Percentiles rank a stretch among this genome's conserved stretches.
Conservation (phyloP, 208 protist genomes). For the Leishmania amazonensis region DNA sequence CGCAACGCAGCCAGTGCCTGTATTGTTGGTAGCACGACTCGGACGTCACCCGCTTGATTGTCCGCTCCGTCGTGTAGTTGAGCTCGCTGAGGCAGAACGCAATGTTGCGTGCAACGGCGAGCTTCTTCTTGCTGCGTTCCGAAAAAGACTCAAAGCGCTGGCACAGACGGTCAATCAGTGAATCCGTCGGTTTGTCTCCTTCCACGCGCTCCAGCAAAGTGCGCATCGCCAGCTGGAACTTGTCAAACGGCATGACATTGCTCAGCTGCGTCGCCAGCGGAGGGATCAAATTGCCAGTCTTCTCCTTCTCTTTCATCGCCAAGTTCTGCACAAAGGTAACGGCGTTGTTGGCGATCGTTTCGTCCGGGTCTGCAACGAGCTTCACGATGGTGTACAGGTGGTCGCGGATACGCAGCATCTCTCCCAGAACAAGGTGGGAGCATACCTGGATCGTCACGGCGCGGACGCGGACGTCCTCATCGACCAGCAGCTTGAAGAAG, state of each 20-base stretch:
- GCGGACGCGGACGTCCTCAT: conserved; percentile 86
- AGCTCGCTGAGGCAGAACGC: conserved; percentile 87
- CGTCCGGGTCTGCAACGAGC: conserved; percentile 87
- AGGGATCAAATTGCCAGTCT: conserved; percentile 89
- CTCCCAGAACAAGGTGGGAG: conserved; percentile 87
- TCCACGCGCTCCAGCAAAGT: conserved; percentile 87
- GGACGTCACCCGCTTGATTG: conserved; percentile 79
- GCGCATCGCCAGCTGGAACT: conserved; percentile 86
- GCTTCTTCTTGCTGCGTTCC: conserved; percentile 76
- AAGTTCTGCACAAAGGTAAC: conserved; percentile 90
- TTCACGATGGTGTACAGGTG: conserved; percentile 88
- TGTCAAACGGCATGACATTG: conserved; percentile 73
- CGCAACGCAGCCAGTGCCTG: conserved; percentile 82
- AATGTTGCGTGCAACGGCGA: conserved; percentile 73
- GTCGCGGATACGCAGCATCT: conserved; percentile 91
- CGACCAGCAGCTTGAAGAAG: conserved; percentile 85
- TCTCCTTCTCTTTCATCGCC: conserved; percentile 88
- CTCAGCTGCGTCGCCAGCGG: conserved; percentile 80
- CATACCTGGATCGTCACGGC: conserved; percentile 92
- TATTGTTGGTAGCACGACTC: conserved; percentile 90
- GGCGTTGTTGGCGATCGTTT: conserved; percentile 83
- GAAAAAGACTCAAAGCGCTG: conserved; percentile 85
- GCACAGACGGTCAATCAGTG: conserved; percentile 85
- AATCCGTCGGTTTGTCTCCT: conserved; percentile 89
- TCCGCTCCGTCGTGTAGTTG: conserved; percentile 78